phyloP scores from a whole-genome alignment of 2,329 filamentous ascomycete genomes.

The Coleophoma cylindrospora region DNA sequence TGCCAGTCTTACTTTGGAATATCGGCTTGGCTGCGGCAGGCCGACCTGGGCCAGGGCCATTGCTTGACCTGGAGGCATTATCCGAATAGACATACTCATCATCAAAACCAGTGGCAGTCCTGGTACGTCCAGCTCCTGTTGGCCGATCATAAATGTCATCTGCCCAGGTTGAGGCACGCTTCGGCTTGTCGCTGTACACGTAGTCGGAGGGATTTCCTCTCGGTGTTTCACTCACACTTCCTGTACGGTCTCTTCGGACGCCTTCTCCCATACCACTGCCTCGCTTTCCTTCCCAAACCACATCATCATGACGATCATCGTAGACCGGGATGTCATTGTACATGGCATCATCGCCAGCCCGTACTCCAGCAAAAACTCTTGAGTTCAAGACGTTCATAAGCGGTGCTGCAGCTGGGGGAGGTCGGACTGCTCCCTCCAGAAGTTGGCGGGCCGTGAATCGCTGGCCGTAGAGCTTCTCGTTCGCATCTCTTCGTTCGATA shows the following conservation, averaged over 20 bases:
- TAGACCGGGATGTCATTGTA: constrained; percentile 95
- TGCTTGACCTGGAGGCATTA: constrained; percentile 32
- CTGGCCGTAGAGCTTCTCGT: constrained; percentile 89
- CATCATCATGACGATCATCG: constrained; percentile 75
- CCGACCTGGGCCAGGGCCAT: constrained; percentile 57
- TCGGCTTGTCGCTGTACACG: constrained; percentile 50
- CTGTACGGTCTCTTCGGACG: constrained; percentile 42
- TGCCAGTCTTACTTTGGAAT: constrained; percentile 56
- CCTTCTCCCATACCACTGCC: constrained; percentile 70
- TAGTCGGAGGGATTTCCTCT: constrained; percentile 42
- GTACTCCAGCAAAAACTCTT: constrained; percentile 70
- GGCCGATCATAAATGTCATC: constrained; percentile 69
- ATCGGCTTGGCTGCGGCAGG: constrained; percentile 88
- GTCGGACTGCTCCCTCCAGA: constrained; percentile 69
- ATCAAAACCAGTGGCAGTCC: constrained; percentile 29
- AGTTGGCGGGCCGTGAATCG: constrained; percentile 78
- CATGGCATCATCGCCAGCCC: constrained; percentile 55
- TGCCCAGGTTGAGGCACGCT: constrained; percentile 66
- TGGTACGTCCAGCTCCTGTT: constrained; percentile 19
- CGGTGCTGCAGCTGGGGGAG: constrained; percentile 77
- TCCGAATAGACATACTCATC: constrained; percentile 53
- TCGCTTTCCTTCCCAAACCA: constrained; percentile 74
- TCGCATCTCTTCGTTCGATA: constrained; percentile 92
- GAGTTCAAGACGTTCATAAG: constrained; percentile 83
- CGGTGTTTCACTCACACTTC: constrained; percentile 27